phyloP scores from a whole-genome alignment of 805 yeast genomes.

The Candida xiaguanensis region DNA sequence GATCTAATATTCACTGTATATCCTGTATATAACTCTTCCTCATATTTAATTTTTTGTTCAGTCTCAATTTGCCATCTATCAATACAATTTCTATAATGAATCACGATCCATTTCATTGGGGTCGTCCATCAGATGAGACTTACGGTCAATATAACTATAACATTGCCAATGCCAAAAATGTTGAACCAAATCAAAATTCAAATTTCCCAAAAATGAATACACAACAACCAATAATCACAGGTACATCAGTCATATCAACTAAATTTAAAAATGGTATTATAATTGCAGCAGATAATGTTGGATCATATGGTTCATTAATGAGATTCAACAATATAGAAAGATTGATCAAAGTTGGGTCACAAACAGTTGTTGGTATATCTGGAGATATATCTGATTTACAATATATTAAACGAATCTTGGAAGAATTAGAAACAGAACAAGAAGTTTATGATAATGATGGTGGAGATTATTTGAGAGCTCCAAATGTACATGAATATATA shows the following conservation, averaged over 20 bases:
- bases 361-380: conserved; percentile 86
- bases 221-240: conserved; percentile 92
- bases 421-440: conserved; percentile 68
- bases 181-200: conserved; percentile 14
- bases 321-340: conserved; percentile 85
- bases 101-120: conserved; percentile 95
- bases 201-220: conserved; percentile 76
- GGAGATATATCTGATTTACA: conserved; percentile 97
- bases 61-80: conserved; percentile 5
- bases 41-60: conserved; percentile 3
- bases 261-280: conserved; percentile 88
- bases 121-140: conserved; percentile 79
- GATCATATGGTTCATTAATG: conserved; percentile 87
- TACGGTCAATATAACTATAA: conserved; percentile 78
- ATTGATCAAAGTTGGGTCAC: conserved; percentile 75
- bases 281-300: conserved; percentile 92
- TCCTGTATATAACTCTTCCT: conserved; percentile 3
- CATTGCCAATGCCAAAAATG: conserved; percentile 60
- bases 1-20: too few species aligned
- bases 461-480: conserved; percentile 63
- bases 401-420: conserved; percentile 67
- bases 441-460: conserved; percentile 76
- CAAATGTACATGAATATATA: conserved; percentile 83
- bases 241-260: conserved; percentile 90
- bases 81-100: conserved; percentile 52